Evolutionary conservation across 2,329 filamentous ascomycete species (phyloP).

Genomic region (Clonostachys rosea): DNA sequence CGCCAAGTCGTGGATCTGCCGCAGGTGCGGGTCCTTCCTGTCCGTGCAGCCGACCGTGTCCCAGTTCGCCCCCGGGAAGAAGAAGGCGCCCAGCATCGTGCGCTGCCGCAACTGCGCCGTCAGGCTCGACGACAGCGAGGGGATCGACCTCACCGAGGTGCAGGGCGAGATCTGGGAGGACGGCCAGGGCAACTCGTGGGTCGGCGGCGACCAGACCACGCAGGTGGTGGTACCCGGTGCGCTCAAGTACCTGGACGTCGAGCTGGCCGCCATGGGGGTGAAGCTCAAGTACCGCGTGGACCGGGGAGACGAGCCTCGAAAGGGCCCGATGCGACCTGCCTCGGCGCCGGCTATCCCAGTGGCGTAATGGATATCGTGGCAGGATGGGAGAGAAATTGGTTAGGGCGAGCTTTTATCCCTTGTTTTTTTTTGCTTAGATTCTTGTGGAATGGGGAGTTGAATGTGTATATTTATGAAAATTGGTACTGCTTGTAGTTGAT

Average conservation of each 20-base stretch:
- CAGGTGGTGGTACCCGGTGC: conserved; percentile 91
- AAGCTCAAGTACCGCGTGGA: conserved; percentile 77
- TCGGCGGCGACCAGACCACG: conserved; percentile 86
- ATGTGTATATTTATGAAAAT: too few species aligned
- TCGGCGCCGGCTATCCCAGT: conserved; percentile 1
- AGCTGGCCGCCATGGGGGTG: conserved; percentile 93
- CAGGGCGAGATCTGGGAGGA: conserved; percentile 89
- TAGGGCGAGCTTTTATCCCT: too few species aligned
- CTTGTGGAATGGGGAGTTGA: too few species aligned
- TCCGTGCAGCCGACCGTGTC: conserved; percentile 78
- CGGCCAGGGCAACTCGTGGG: conserved; percentile 75
- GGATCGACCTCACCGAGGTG: conserved; percentile 47
- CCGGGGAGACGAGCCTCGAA: conserved; percentile 60
- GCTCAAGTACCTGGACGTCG: conserved; percentile 88
- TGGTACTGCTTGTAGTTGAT: too few species aligned
- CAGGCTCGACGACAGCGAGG: conserved; percentile 52
- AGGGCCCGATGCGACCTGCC: conserved; percentile 41
- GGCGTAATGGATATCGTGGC: too few species aligned
- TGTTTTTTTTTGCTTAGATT: too few species aligned
- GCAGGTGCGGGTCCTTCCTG: conserved; percentile 83
- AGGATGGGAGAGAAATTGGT: too few species aligned
- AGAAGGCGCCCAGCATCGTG: conserved; percentile 63
- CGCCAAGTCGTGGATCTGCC: conserved; percentile 83
- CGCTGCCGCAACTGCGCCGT: conserved; percentile 76
- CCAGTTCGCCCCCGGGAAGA: conserved; percentile 48